Base-by-base conservation (phyloP, 176 grass and related monocot genomes). In the Ampelocalamus luodianensis region DNA sequence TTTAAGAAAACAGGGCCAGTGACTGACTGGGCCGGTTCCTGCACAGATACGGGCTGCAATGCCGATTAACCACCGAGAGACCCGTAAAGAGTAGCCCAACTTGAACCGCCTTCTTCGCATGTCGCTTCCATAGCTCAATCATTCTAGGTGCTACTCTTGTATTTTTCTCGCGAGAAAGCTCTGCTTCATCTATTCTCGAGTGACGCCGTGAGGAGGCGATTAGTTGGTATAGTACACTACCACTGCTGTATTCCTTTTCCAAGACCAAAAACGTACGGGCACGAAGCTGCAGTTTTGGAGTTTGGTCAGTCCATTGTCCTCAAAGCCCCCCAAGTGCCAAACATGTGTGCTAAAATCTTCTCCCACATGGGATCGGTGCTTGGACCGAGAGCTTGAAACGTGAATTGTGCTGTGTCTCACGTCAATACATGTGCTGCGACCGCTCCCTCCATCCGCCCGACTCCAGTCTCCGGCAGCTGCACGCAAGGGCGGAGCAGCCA, bases 401-500 rank as follows among this genome's bases (percentile, higher is more conserved):
- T 68, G 87, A 0, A 15, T 22, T 6, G 10, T n/a, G 49, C 39
- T 29, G 0, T 10, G 51, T 68, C 42, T 16, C 42, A n/a, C 10
- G 87, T 89, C 87, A 89, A 62, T 16, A 81, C 88, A 89, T 81
- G 87, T 32, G 82, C 7, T 3, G 69, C 46, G 87, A 85, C 87
- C 60, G 22, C 60, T 65, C 2, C 54, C 2, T 20, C n/a, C 10
- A 0, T 16, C 26, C 15, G 5, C 23, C 14, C 3, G 70, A 2
- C 29, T 38, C 22, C 32, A 5, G 67, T 3, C 74, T 49, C 40
- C n/a, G 10, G 46, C 72, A 10, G 72, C 13, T 4, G 46, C 29
- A 29, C 29, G 29, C 29, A 29, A 29, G 29, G 29, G 29, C 1
- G 29, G 29, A 29, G 29, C 29, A 29, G 29, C 29, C 29, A 29